A percentile compares a stretch with the other conserved stretches of the same genome.
These are phyloP conservation scores for Aspergillus mulundensis DNA, from an alignment of 495 filamentous ascomycete species.

Conservation along the genomic window DNA sequence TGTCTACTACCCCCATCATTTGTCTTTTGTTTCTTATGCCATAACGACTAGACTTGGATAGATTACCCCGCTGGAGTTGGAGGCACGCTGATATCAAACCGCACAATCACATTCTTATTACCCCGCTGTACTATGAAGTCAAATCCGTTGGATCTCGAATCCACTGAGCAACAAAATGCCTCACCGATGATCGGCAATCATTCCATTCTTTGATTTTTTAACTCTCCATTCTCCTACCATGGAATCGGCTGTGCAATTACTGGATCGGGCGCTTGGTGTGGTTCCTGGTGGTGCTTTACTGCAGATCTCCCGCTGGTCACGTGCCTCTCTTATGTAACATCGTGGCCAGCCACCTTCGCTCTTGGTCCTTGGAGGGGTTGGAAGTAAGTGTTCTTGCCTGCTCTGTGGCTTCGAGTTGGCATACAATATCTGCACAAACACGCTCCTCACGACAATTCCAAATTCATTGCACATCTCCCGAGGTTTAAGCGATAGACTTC, in stretches of 20 bases:
- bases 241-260: background rate
- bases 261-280: background rate
- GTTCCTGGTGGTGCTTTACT: too few relatives aligned
- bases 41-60: conserved; percentile 1
- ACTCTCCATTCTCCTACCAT: background rate
- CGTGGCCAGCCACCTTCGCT: background rate
- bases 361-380: too few relatives aligned
- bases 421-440: too few relatives aligned
- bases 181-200: background rate
- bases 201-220: background rate
- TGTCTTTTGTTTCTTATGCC: background rate
- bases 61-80: background rate
- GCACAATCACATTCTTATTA: background rate
- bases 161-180: background rate
- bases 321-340: background rate
- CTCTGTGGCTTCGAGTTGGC: too few relatives aligned
- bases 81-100: background rate
- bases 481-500: background rate
- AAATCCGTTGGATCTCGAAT: background rate
- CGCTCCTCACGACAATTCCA: too few relatives aligned
- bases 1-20: background rate
- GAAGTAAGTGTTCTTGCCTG: too few relatives aligned
- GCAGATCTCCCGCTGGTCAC: background rate
- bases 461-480: background rate
- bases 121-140: background rate